Evolutionary conservation across 1,139 yeast species (phyloP).

Genomic region (Geotrichum macrosporum): DNA sequence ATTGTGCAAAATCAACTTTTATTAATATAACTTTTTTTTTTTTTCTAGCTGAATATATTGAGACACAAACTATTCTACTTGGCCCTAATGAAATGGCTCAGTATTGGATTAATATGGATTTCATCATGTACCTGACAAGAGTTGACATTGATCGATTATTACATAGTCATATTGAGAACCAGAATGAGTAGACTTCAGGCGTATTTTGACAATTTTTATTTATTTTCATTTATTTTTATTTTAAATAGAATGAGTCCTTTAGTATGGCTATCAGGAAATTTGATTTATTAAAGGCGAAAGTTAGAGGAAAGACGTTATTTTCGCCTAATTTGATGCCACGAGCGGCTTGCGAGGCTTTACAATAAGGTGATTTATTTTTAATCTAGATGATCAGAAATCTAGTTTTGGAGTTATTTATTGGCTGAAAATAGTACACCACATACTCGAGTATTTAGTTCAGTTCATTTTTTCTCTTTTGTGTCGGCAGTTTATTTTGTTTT

Average conservation of each 20-base stretch:
- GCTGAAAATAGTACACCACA: no score
- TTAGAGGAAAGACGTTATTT: no score
- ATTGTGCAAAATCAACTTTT: neutral
- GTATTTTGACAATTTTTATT: no score
- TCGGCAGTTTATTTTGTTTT: neutral
- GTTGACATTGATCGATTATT: constrained; percentile 16
- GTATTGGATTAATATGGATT: constrained; percentile 23
- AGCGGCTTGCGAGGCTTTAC: no score
- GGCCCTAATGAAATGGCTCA: constrained; percentile 21
- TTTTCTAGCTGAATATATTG: constrained; percentile 18
- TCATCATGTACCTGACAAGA: constrained; percentile 17
- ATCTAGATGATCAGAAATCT: constrained; percentile 9
- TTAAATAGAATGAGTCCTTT: no score
- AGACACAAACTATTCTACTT: constrained; percentile 32
- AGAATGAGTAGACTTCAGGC: no score
- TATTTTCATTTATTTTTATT: no score
- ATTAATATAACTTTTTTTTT: no score
- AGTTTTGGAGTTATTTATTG: constrained; percentile 8
- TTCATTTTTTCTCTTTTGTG: constrained; percentile 3
- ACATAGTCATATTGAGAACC: neutral
- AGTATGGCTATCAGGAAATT: no score
- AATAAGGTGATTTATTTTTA: neutral
- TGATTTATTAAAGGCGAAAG: no score
- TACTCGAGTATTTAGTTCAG: no score
- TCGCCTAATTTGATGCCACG: no score